phyloP scores from a whole-genome alignment of 176 grass and related monocot species.

The Alloteropsis semialata region DNA sequence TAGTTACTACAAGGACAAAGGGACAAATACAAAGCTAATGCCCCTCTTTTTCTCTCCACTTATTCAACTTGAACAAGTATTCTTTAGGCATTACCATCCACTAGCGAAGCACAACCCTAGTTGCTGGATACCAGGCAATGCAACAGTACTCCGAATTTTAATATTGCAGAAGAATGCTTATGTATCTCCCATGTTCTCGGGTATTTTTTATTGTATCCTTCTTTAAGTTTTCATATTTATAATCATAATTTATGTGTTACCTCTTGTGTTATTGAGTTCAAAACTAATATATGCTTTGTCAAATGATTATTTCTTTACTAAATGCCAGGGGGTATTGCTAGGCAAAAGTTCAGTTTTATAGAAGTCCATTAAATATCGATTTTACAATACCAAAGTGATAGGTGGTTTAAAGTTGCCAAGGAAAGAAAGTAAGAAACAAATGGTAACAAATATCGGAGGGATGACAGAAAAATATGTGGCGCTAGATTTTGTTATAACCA shows the following conservation, averaged over 20 bases:
- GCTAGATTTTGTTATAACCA: too few species aligned
- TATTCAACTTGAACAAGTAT: background rate
- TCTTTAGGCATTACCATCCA: background rate
- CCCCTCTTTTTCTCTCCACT: background rate
- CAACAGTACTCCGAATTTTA: background rate
- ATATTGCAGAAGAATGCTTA: background rate
- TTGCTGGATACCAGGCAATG: background rate
- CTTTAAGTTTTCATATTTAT: background rate
- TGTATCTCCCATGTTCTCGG: background rate
- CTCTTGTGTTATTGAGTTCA: background rate
- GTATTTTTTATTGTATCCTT: background rate
- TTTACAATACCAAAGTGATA: background rate
- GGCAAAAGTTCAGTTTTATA: background rate
- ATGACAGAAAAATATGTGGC: too few species aligned
- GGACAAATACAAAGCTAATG: conserved; percentile 23
- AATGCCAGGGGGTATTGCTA: background rate
- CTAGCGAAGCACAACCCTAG: conserved; percentile 6
- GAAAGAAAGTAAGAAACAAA: too few species aligned
- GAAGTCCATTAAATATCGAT: background rate
- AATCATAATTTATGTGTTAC: too few species aligned
- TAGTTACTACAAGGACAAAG: background rate
- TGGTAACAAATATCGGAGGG: too few species aligned
- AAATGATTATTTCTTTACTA: background rate
- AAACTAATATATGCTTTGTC: background rate
- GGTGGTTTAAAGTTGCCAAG: background rate